A percentile compares a stretch with the other conserved stretches of the same genome.
These are phyloP conservation scores for Saccharomycopsis crataegensis DNA, from an alignment of 1,139 yeast genomes.

Conservation along the genomic window DNA sequence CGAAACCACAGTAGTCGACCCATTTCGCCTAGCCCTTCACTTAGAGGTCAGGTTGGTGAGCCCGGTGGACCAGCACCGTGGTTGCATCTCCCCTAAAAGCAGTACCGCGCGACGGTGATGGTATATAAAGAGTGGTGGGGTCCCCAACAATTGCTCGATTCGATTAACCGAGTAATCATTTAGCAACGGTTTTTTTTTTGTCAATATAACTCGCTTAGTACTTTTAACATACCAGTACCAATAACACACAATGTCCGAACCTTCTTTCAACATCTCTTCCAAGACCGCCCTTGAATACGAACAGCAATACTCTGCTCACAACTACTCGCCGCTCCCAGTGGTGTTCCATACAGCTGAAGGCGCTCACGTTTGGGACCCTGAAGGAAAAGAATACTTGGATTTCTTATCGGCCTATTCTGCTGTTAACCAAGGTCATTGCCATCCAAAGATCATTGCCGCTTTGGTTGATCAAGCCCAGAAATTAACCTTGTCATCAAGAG, in stretches of 20 bases:
- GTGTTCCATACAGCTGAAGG: slow-evolving; percentile 83
- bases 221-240: too few species aligned
- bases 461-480: slow-evolving; percentile 79
- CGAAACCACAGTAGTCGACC: neutral
- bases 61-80: neutral
- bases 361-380: slow-evolving; percentile 98
- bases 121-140: slow-evolving; percentile 1
- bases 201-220: too few species aligned
- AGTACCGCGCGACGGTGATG: slow-evolving; percentile 11
- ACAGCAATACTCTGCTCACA: slow-evolving; percentile 83
- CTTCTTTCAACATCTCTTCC: slow-evolving; percentile 47
- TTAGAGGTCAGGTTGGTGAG: slow-evolving; percentile 9
- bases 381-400: slow-evolving; percentile 81
- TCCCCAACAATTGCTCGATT: neutral
- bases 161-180: neutral
- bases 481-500: slow-evolving; percentile 84
- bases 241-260: slow-evolving; percentile 2
- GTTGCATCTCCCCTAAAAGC: slow-evolving; percentile 8
- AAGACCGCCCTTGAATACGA: slow-evolving; percentile 63
- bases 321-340: slow-evolving; percentile 95
- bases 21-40: slow-evolving; percentile 16
- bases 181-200: neutral
- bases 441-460: slow-evolving; percentile 84
- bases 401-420: slow-evolving; percentile 93
- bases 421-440: slow-evolving; percentile 97